phyloP scores from a whole-genome alignment of 2,329 filamentous ascomycete species.

The Aspergillus sp. region DNA sequence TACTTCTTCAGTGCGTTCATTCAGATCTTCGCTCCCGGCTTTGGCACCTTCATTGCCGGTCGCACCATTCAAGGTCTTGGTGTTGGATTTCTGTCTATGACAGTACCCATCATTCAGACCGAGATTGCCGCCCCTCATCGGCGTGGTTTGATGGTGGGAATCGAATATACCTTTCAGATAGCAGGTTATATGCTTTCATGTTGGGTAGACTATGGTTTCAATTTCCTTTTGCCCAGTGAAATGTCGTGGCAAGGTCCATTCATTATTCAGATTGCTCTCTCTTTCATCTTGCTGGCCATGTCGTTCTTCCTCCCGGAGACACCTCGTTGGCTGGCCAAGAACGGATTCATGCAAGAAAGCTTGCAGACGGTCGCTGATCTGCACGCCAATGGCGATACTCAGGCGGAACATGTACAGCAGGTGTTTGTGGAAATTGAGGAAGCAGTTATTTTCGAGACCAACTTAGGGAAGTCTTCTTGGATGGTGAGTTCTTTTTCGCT shows the following conservation, averaged over 20 bases:
- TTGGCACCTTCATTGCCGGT: conserved; percentile 37
- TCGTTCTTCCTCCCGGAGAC: conserved; percentile 43
- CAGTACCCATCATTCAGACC: no score
- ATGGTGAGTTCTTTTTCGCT: no score
- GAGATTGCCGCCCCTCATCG: no score
- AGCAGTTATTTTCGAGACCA: no score
- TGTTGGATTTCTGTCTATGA: conserved; percentile 23
- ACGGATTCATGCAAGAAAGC: conserved; percentile 43
- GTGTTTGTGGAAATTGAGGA: no score
- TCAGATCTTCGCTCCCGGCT: conserved; percentile 40
- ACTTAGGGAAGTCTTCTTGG: no score
- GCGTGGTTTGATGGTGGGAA: conserved; percentile 35
- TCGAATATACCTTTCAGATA: conserved; percentile 43
- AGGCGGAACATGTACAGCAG: no score
- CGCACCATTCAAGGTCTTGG: conserved; percentile 40
- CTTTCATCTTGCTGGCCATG: conserved; percentile 22
- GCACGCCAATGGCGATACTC: conserved; percentile 37
- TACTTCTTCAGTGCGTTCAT: conserved; percentile 43
- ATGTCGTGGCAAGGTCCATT: conserved; percentile 36
- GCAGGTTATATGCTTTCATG: conserved; percentile 44
- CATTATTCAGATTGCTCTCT: conserved; percentile 10
- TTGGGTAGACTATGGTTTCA: conserved; percentile 44
- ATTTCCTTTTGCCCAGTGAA: conserved; percentile 36
- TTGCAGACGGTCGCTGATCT: conserved; percentile 46
- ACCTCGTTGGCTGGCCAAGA: conserved; percentile 45